Conservation (phyloP, 305 asterid species). For the Plantago coronopus region DNA sequence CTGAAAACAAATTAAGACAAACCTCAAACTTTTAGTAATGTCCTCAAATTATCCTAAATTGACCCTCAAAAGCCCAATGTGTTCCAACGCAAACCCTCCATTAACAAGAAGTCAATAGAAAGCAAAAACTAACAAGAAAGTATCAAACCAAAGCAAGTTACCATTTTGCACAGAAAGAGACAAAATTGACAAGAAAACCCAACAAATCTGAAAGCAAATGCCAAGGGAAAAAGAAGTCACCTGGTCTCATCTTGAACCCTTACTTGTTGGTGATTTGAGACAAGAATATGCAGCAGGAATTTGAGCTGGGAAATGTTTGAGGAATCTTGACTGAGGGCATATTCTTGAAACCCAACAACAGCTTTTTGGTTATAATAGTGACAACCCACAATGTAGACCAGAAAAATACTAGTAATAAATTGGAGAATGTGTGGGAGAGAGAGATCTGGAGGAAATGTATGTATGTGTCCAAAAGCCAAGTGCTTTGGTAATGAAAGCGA, state of each 20-base stretch:
- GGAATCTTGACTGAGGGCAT: slow-evolving; percentile 26
- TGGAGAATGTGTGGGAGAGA: slow-evolving; percentile 16
- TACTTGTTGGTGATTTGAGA: slow-evolving; percentile 21
- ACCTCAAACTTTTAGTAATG: neutral
- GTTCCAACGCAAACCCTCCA: neutral
- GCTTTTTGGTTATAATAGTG: slow-evolving; percentile 13
- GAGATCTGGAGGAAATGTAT: slow-evolving; percentile 8
- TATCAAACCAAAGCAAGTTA: neutral
- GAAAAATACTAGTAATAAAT: slow-evolving; percentile 19
- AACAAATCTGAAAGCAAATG: slow-evolving; percentile 19
- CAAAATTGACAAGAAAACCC: slow-evolving; percentile 1
- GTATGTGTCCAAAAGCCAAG: slow-evolving; percentile 14
- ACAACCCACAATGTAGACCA: slow-evolving; percentile 32
- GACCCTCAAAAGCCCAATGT: slow-evolving; percentile 1
- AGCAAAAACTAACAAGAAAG: neutral
- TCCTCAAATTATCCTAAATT: slow-evolving; percentile 1
- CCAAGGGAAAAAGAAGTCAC: slow-evolving; percentile 29
- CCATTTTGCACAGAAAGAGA: neutral
- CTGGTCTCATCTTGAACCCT: slow-evolving; percentile 51
- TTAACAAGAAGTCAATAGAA: slow-evolving; percentile 8
- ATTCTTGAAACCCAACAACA: slow-evolving; percentile 27
- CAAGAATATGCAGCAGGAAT: slow-evolving; percentile 23
- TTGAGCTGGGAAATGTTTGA: slow-evolving; percentile 26
- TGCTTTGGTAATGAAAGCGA: slow-evolving; percentile 32
- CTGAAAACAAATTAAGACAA: neutral